phyloP scores from a whole-genome alignment of 2,329 filamentous ascomycete genomes.

The Hortaea sp. region DNA sequence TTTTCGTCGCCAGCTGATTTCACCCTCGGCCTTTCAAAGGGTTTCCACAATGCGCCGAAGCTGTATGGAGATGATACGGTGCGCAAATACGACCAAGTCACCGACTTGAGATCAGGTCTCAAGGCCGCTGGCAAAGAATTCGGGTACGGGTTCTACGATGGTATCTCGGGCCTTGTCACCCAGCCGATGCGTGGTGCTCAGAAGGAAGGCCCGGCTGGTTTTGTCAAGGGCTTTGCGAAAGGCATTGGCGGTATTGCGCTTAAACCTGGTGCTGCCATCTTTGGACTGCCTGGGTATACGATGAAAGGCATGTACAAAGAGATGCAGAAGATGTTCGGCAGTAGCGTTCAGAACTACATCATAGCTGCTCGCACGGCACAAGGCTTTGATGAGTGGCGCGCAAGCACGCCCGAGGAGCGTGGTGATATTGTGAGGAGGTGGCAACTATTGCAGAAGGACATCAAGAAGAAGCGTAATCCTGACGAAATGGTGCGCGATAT shows the following conservation, averaged over 20 bases:
- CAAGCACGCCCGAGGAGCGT: constrained; percentile 48
- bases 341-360: constrained; percentile 68
- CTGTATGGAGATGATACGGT: constrained; percentile 80
- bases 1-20: constrained; percentile 78
- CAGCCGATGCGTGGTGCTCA: constrained; percentile 59
- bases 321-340: constrained; percentile 57
- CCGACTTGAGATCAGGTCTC: constrained; percentile 64
- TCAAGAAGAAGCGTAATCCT: constrained; percentile 47
- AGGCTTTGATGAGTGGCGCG: constrained; percentile 56
- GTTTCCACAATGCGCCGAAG: constrained; percentile 78
- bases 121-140: constrained; percentile 61
- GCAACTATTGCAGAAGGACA: constrained; percentile 49
- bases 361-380: constrained; percentile 66
- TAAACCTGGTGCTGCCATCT: constrained; percentile 60
- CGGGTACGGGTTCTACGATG: constrained; percentile 63
- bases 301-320: constrained; percentile 71
- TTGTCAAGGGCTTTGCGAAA: constrained; percentile 69
- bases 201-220: constrained; percentile 52
- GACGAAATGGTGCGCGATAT: constrained; percentile 43
- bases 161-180: constrained; percentile 63
- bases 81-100: constrained; percentile 67
- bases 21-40: constrained; percentile 68
- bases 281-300: constrained; percentile 54
- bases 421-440: constrained; percentile 56
- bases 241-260: constrained; percentile 65